Conservation (phyloP, 2,329 filamentous ascomycete species). For the Incumbomyces delicatus region DNA sequence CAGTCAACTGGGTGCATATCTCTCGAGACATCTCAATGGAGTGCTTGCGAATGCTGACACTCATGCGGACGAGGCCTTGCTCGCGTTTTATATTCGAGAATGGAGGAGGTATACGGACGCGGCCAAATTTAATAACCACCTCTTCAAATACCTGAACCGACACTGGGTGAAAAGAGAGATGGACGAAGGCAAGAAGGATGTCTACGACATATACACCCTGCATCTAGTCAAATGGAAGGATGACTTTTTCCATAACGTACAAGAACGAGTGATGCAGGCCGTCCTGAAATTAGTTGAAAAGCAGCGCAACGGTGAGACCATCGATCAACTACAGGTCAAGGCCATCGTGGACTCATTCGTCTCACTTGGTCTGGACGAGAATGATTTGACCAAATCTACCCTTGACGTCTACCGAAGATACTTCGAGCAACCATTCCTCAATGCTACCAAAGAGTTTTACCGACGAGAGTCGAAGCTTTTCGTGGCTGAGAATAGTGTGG, state of each 20-base stretch:
- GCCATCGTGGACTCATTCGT: constrained; percentile 94
- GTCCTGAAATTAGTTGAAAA: constrained; percentile 94
- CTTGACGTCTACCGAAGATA: constrained; percentile 87
- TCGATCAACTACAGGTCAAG: constrained; percentile 95
- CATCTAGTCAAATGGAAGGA: constrained; percentile 93
- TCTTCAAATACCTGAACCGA: constrained; percentile 91
- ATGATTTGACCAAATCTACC: constrained; percentile 85
- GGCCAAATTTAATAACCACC: constrained; percentile 92
- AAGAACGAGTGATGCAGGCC: constrained; percentile 84
- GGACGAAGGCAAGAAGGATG: constrained; percentile 95
- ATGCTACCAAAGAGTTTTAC: constrained; percentile 77
- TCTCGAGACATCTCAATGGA: constrained; percentile 63
- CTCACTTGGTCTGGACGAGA: constrained; percentile 85
- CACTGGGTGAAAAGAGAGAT: constrained; percentile 99
- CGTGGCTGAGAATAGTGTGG: constrained; percentile 89
- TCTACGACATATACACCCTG: constrained; percentile 95
- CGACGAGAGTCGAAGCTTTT: constrained; percentile 87
- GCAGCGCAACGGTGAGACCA: constrained; percentile 93
- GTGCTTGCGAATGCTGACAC: constrained; percentile 64
- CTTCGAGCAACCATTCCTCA: constrained; percentile 88
- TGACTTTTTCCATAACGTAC: constrained; percentile 76
- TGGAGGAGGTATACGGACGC: constrained; percentile 94
- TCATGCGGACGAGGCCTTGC: constrained; percentile 80
- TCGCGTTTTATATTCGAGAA: constrained; percentile 90
- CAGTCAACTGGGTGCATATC: constrained; percentile 77